Evolutionary conservation across 1,139 yeast species (phyloP).

Genomic region (Blastobotrys malaysiensis): DNA sequence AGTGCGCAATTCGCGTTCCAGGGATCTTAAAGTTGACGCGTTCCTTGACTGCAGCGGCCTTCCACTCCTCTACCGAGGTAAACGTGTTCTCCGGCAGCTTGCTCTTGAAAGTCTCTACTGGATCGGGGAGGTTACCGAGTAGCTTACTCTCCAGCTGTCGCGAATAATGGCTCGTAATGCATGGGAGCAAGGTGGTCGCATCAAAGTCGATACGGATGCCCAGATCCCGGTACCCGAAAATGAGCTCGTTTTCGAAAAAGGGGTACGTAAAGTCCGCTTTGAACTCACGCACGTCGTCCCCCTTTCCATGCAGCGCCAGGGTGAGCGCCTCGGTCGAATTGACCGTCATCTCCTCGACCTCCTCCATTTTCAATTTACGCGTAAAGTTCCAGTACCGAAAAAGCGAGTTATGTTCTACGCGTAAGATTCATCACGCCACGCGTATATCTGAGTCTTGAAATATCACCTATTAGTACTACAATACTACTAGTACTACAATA

Average conservation of each 20-base stretch:
- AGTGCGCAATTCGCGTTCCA: slow-evolving; percentile 34
- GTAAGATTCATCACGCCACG: neutral
- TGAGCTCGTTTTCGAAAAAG: slow-evolving; percentile 79
- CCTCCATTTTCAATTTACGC: slow-evolving; percentile 18
- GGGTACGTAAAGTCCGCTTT: slow-evolving; percentile 85
- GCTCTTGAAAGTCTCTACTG: slow-evolving; percentile 47
- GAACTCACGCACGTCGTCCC: slow-evolving; percentile 23
- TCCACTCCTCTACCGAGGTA: slow-evolving; percentile 62
- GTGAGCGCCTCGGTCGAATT: slow-evolving; percentile 62
- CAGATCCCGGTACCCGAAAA: slow-evolving; percentile 76
- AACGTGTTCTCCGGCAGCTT: slow-evolving; percentile 58
- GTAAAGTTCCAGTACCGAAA: neutral
- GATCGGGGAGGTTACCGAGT: slow-evolving; percentile 38
- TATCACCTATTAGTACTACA: no score
- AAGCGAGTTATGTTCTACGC: neutral
- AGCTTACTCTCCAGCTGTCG: slow-evolving; percentile 40
- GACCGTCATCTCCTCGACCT: slow-evolving; percentile 58
- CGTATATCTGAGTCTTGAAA: neutral
- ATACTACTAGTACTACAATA: no score
- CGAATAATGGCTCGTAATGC: slow-evolving; percentile 50
- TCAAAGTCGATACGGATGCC: slow-evolving; percentile 48
- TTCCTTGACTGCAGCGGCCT: slow-evolving; percentile 48
- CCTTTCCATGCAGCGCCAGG: slow-evolving; percentile 37
- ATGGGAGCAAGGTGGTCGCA: slow-evolving; percentile 48
- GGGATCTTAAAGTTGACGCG: slow-evolving; percentile 36